Base-by-base conservation (phyloP, 257 asterid species). In the Solanum bukasovii region DNA sequence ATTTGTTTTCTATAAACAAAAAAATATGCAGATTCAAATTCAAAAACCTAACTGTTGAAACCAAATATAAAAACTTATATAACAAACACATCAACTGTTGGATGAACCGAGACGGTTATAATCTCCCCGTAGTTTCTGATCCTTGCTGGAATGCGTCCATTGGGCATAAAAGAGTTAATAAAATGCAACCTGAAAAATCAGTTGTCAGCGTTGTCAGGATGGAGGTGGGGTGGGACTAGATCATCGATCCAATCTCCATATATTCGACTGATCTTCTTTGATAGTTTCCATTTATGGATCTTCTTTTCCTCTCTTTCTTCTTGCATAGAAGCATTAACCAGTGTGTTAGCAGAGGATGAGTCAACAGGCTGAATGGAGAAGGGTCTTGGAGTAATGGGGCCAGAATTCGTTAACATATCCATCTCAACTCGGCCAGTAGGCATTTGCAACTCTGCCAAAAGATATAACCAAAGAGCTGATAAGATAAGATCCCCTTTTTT, bases 221-320 rank as follows among this genome's bases (percentile, higher is more conserved):
- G 85, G 86, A 68, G 79, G 74, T 83, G 89, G 16, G 93, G 97
- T 7, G 96, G 94, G 14, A 93, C 87, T 33, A 81, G 83, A 85
- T 92, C 94, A 42, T 95, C 96, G 14, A 93, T 52, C 98, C 98
- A 96, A 78, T 95, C 98, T 4, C 92, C 98, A 42, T 96, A 96
- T 2, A 95, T 93, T 5, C 92, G 92, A 74, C 90, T 93, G 37
- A 95, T 90, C 91, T 92, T 95, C 92, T 88, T 95, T n/a, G 89
- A 88, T 5, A 88, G 70, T 87, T 92, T 94, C 98, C 98, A 96
- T 87, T 89, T 90, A 2, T 90, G 87, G 81, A 79, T 79, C 49
- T 84, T 91, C 89, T 90, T 91, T 5, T 56, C 90, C 87, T 88
- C 94, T 52, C 56, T 92, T 6, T 16, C 89, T 46, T 63, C 91